Base-by-base conservation (phyloP, 23 red algal genomes). In the Agarophyton chilense region DNA sequence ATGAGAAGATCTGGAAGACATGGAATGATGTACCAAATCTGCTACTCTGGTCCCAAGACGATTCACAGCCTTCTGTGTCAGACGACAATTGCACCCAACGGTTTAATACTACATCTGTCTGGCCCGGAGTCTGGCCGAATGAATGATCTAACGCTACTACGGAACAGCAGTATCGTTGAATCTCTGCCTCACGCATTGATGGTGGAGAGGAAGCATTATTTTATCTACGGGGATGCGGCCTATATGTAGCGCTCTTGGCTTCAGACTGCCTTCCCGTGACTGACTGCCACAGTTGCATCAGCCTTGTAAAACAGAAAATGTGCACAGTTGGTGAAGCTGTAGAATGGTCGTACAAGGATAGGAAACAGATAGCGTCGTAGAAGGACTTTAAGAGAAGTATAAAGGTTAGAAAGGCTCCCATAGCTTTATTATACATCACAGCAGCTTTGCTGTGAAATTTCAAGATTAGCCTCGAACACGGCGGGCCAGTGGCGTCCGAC, bases 11-110 rank as follows among this genome's bases (percentile, higher is more conserved):
- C 76, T 8, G 88, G 88, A 11, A 76, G 73, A 9, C 22, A 22
- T 51, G 51, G 12, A 21, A 26, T 36, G 45, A 25, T 54, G 11
- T 76, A 91, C 35, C 8, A 10, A 10, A 2, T 6, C 22, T 60
- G 46, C n/a, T 77, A 57, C 47, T 76, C 83, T 35, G 83, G 83
- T 14, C 52, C 76, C 22, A 88, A 88, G 46, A 25, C 46, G n/a
- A 61, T 77, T 43, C 70, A 77, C 31, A 77, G 43, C 67, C 26
- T 88, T 25, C 26, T 76, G 1, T 76, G 40, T 19, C 22, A 33
- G 52, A 88, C 49, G 1, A 77, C 77, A 16, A 56, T 16, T 44
- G 77, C 83, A 6, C 83, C 83, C 2, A 67, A 88, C 60, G 66
- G 83, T 0, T 35, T 88, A 4, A 88, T 88, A 24, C 77, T 88